Evolutionary conservation across 768 basidiomycete species (phyloP).

Genomic region (Hirschioporus abietinus): DNA sequence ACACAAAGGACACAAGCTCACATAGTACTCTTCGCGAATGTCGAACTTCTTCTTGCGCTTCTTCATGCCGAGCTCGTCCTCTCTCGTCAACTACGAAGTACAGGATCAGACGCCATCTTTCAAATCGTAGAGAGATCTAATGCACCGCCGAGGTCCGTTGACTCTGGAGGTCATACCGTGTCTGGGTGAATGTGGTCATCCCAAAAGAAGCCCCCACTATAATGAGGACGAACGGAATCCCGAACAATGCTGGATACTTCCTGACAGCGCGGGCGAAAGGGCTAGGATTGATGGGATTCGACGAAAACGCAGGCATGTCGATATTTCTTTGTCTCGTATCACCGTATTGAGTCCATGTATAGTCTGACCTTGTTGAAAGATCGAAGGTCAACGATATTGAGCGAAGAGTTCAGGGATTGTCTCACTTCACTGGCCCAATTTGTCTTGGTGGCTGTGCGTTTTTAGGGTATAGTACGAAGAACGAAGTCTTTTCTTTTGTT

Average conservation of each 20-base stretch:
- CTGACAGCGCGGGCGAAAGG: slow-evolving; percentile 40
- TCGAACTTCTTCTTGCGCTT: slow-evolving; percentile 77
- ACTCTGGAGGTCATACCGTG: slow-evolving; percentile 84
- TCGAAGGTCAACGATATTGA: background rate
- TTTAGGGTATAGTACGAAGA: no score
- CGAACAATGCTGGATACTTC: slow-evolving; percentile 70
- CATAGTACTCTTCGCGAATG: slow-evolving; percentile 93
- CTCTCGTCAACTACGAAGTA: slow-evolving; percentile 53
- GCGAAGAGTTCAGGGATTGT: background rate
- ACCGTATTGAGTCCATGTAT: background rate
- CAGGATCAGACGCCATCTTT: background rate
- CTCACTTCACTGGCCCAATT: background rate
- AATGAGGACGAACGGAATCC: slow-evolving; percentile 78
- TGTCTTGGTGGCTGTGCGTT: background rate
- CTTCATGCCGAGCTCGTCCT: slow-evolving; percentile 72
- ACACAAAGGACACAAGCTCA: slow-evolving; percentile 38
- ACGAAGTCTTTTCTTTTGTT: no score
- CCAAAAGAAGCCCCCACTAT: slow-evolving; percentile 87
- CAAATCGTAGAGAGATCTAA: background rate
- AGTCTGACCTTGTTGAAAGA: background rate
- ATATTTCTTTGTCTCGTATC: background rate
- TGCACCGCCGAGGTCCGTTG: slow-evolving; percentile 60
- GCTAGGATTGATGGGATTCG: slow-evolving; percentile 38
- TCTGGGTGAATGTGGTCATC: slow-evolving; percentile 79
- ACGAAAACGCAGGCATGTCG: slow-evolving; percentile 47